A percentile compares a stretch with the other conserved stretches of the same genome.
Evolutionary conservation across 2,329 filamentous ascomycete species (phyloP).

Genomic region (Diaporthe velutina): DNA sequence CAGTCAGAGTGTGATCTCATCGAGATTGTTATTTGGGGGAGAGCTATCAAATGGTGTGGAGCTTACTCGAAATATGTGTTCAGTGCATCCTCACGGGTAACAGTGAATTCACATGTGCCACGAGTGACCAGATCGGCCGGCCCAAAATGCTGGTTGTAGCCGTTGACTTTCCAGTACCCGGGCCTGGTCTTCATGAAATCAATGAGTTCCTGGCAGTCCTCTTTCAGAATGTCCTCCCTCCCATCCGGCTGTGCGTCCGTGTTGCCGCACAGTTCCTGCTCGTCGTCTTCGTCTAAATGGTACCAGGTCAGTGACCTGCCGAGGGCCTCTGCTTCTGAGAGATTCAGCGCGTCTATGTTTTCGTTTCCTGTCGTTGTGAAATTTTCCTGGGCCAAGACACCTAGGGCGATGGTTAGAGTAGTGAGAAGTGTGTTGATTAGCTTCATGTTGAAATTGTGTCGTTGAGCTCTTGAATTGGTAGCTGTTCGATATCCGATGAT

Average conservation of each 20-base stretch:
- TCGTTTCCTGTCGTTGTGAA: neutral
- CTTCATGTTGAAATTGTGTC: neutral
- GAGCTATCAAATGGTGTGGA: neutral
- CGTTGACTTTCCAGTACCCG: conserved; percentile 6
- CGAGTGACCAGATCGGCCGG: neutral
- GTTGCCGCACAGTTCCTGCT: conserved; percentile 11
- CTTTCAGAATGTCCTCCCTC: neutral
- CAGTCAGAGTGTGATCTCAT: neutral
- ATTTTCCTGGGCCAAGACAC: neutral
- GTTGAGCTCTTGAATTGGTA: neutral
- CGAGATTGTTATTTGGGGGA: too few species aligned
- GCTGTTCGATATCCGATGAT: neutral
- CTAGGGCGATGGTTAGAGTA: neutral
- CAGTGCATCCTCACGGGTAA: neutral
- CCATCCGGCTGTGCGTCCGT: neutral
- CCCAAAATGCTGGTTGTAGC: neutral
- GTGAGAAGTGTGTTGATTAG: conserved; percentile 1
- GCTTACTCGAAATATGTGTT: conserved; percentile 7
- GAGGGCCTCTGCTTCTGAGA: neutral
- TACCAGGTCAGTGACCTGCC: conserved; percentile 7
- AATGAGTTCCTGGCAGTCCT: neutral
- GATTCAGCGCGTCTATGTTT: neutral
- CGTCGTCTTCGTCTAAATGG: conserved; percentile 2
- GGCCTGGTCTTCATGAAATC: neutral
- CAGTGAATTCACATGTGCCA: neutral